Evolutionary conservation across 208 protist genomes (phyloP).

Genomic region (Trypanosomatidae sp.): DNA sequence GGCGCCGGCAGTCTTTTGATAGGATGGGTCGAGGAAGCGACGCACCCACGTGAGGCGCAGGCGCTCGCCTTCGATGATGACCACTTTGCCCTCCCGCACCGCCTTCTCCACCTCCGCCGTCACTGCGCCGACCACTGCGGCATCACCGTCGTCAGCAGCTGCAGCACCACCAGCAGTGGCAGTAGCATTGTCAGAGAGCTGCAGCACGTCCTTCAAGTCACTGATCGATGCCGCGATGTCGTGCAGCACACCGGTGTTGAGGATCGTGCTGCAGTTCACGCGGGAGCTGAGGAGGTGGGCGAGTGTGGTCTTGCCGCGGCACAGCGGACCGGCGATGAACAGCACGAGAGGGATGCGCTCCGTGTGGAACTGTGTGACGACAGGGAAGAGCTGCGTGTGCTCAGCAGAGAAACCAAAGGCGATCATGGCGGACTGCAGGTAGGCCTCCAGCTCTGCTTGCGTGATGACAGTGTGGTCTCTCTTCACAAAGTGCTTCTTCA

Average conservation of each 20-base stretch:
- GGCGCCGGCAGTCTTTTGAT: slow-evolving; percentile 10
- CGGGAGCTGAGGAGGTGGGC: slow-evolving; percentile 38
- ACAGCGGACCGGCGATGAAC: slow-evolving; percentile 38
- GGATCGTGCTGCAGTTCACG: slow-evolving; percentile 50
- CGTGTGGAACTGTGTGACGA: slow-evolving; percentile 49
- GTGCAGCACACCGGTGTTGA: slow-evolving; percentile 52
- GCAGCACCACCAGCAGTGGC: background rate
- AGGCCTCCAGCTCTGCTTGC: slow-evolving; percentile 41
- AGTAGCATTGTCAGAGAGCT: background rate
- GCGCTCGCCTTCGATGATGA: slow-evolving; percentile 53
- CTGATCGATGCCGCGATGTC: slow-evolving; percentile 31
- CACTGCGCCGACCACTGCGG: slow-evolving; percentile 7
- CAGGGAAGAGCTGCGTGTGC: slow-evolving; percentile 32
- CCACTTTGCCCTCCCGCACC: slow-evolving; percentile 34
- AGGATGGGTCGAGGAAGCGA: slow-evolving; percentile 20
- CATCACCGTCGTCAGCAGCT: background rate
- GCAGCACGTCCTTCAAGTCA: slow-evolving; percentile 14
- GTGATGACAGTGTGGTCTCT: slow-evolving; percentile 34
- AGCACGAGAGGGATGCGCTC: slow-evolving; percentile 54
- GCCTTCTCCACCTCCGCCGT: slow-evolving; percentile 44
- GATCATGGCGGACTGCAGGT: slow-evolving; percentile 25
- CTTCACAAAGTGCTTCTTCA: slow-evolving; percentile 63
- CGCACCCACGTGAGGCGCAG: slow-evolving; percentile 34
- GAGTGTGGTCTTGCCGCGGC: slow-evolving; percentile 49
- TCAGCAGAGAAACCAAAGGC: slow-evolving; percentile 32